phyloP scores from a whole-genome alignment of 805 yeast species.

The Cyberlindnera lachancei region DNA sequence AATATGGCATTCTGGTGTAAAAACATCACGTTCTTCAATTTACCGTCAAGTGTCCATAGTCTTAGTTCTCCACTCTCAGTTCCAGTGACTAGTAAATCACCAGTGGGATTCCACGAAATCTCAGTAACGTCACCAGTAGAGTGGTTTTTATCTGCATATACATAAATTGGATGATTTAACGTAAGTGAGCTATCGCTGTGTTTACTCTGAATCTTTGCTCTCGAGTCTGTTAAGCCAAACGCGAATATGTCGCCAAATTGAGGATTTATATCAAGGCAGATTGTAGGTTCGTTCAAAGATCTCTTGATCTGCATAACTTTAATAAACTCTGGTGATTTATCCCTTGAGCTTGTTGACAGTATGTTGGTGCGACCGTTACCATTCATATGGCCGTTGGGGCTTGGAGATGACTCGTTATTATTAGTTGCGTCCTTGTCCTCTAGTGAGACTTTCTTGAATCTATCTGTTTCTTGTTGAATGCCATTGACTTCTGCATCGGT shows the following conservation, averaged over 20 bases:
- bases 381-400: background rate
- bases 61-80: constrained; percentile 66
- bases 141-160: constrained; percentile 11
- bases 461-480: constrained; percentile 22
- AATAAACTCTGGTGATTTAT: constrained; percentile 21
- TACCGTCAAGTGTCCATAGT: constrained; percentile 72
- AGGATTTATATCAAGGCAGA: constrained; percentile 54
- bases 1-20: constrained; percentile 50
- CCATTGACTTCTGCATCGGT: constrained; percentile 30
- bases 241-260: constrained; percentile 36
- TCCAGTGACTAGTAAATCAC: constrained; percentile 55
- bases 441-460: constrained; percentile 23
- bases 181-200: constrained; percentile 15
- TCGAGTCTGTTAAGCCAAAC: constrained; percentile 43
- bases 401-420: constrained; percentile 3
- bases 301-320: constrained; percentile 32
- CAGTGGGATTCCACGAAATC: constrained; percentile 60
- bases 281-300: constrained; percentile 33
- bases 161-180: constrained; percentile 27
- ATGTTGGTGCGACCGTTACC: constrained; percentile 4
- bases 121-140: constrained; percentile 25
- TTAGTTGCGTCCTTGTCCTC: background rate
- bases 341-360: constrained; percentile 6
- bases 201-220: constrained; percentile 35
- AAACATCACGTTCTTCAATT: constrained; percentile 46